Evolutionary conservation across 345 rosid species (phyloP), one percentile per base, ranked within the genome.

Genomic region (Pugionium cornutum): DNA sequence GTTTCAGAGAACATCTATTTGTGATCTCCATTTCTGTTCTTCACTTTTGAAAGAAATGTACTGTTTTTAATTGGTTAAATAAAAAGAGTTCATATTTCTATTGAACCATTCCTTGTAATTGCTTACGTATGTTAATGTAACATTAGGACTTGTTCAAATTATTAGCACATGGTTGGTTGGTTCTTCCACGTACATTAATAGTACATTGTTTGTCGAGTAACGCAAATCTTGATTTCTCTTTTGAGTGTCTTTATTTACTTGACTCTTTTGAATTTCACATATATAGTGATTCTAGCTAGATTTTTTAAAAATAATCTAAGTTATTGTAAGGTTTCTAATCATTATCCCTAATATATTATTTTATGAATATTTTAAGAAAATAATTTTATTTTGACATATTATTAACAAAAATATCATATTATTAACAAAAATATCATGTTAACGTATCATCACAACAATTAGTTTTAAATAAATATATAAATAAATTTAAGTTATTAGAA

Each of bases 71-170:
- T 25, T 46, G 58, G 58, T 70, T 70, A 55, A 25, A 55, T 55
- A 39, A 18, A 18, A 18, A 18, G 18, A 18, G 18, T 18, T 18
- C 18, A 18, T 18, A 18, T 18, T 18, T 18, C 18, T 18, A 18
- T 18, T 18, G 18, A 70, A 70, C 7, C 56, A 70, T 53, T 62
- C 68, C 27, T 62, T 9, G 0, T 18, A 18, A 18, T 62, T 45
- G 62, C 62, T 53, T 70, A 53, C 68, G 62, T 53, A 25, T 62
- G 51, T 25, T 53, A 18, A 18, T 18, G 18, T 18, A 18, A 54
- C 7, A 18, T n/a, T 31, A 54, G 31, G 75, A 55, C 75, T 63
- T 39, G 69, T 70, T 70, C 75, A 47, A 63, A 63, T 47, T 37
- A 31, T 18, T 47, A 7, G 44, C 75, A 63, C 75, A 62, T 18